phyloP scores from a whole-genome alignment of 2,329 filamentous ascomycete genomes.

The Cladophialophora carrionii region DNA sequence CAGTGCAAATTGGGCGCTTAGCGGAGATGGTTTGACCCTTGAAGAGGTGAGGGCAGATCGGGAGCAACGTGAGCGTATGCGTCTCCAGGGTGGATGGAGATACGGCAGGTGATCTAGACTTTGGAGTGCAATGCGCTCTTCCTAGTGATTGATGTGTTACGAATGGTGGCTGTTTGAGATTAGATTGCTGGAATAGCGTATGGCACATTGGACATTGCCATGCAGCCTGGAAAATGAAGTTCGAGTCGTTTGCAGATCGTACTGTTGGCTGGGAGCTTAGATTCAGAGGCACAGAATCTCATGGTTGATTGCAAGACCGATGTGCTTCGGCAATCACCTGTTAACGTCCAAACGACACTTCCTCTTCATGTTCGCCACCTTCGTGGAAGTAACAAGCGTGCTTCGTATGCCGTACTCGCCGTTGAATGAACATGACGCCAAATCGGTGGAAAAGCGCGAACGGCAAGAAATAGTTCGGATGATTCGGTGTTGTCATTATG shows the following conservation, averaged over 20 bases:
- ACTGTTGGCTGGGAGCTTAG: not conserved
- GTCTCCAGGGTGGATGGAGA: conserved; percentile 82
- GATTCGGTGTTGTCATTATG: not conserved
- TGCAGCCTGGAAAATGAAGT: not conserved
- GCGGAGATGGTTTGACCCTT: conserved; percentile 79
- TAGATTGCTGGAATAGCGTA: not conserved
- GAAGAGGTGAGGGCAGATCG: conserved; percentile 83
- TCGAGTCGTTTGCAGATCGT: not conserved
- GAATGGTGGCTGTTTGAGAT: not conserved
- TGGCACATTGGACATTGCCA: conserved; percentile 3
- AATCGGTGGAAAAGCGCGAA: no score
- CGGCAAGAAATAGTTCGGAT: not conserved
- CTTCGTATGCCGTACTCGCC: not conserved
- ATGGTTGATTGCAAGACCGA: not conserved
- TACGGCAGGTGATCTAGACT: conserved; percentile 51
- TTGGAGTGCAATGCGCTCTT: not conserved
- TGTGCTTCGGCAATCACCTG: not conserved
- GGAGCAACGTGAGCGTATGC: conserved; percentile 75
- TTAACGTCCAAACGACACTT: not conserved
- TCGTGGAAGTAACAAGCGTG: not conserved
- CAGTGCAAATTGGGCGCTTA: conserved; percentile 85
- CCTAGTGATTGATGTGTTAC: conserved; percentile 7
- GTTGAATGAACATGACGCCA: not conserved
- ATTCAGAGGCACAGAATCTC: not conserved
- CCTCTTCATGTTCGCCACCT: not conserved